phyloP scores from a whole-genome alignment of 345 rosid genomes.

The Syzygium oleosum region DNA sequence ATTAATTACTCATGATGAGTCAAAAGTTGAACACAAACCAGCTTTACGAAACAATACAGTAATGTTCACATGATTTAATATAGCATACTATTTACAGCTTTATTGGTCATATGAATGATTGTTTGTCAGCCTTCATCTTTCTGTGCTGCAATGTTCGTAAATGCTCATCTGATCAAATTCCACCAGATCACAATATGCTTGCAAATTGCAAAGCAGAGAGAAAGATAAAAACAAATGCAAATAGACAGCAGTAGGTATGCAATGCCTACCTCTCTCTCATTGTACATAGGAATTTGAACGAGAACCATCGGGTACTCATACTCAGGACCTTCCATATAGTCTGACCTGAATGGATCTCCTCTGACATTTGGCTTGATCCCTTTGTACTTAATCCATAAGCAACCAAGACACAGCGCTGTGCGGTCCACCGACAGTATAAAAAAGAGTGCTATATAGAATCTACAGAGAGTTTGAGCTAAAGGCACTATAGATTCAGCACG shows the following conservation, averaged over 20 bases:
- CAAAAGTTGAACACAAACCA: background rate
- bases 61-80: background rate
- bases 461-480: background rate
- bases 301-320: constrained; percentile 6
- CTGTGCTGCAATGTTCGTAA: background rate
- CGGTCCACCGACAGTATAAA: constrained; percentile 10
- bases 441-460: constrained; percentile 4
- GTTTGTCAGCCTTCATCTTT: background rate
- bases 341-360: background rate
- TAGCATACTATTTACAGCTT: background rate
- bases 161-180: background rate
- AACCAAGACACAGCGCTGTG: constrained; percentile 3
- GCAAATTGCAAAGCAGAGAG: background rate
- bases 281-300: constrained; percentile 12
- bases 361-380: background rate
- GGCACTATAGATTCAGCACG: constrained; percentile 6
- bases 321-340: background rate
- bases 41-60: background rate
- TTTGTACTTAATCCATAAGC: constrained; percentile 9
- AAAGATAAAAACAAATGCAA: background rate
- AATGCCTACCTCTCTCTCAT: constrained; percentile 10
- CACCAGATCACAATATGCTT: background rate
- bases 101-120: background rate
- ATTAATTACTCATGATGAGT: background rate
- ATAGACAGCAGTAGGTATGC: background rate